phyloP scores from a whole-genome alignment of 257 asterid species.

The Solanum commersonii region DNA sequence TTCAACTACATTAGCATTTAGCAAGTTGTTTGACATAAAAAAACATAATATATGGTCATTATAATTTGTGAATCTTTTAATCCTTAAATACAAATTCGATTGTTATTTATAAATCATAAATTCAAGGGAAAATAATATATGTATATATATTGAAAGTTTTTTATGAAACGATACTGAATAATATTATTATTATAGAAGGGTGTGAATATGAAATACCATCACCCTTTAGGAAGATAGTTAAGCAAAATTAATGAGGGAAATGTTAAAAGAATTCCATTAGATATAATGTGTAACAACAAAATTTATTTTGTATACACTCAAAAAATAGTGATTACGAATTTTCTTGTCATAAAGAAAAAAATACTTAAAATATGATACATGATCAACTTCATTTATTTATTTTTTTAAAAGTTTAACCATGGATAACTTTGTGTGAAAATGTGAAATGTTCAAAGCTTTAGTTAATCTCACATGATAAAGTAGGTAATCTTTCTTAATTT shows the following conservation, averaged over 20 bases:
- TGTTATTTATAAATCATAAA: background rate
- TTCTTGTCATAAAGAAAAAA: background rate
- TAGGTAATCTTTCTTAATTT: background rate
- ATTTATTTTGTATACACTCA: background rate
- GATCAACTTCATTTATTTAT: background rate
- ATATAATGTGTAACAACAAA: background rate
- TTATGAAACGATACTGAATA: background rate
- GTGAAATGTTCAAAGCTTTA: background rate
- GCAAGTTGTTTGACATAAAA: background rate
- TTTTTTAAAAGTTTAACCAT: background rate
- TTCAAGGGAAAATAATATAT: background rate
- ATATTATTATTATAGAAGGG: background rate
- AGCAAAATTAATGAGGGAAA: background rate
- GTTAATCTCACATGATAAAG: background rate
- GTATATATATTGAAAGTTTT: background rate
- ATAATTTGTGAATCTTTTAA: background rate
- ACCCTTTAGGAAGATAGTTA: background rate
- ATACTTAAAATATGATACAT: too few relatives aligned
- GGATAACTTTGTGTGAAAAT: background rate
- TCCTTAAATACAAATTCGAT: background rate
- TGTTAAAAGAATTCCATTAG: background rate
- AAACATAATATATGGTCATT: background rate
- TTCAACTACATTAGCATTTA: background rate
- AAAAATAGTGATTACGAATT: fast-evolving
- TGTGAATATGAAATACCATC: background rate